Base-by-base conservation (phyloP, 2,329 filamentous ascomycete species). In the Botrytis hyacinthi region DNA sequence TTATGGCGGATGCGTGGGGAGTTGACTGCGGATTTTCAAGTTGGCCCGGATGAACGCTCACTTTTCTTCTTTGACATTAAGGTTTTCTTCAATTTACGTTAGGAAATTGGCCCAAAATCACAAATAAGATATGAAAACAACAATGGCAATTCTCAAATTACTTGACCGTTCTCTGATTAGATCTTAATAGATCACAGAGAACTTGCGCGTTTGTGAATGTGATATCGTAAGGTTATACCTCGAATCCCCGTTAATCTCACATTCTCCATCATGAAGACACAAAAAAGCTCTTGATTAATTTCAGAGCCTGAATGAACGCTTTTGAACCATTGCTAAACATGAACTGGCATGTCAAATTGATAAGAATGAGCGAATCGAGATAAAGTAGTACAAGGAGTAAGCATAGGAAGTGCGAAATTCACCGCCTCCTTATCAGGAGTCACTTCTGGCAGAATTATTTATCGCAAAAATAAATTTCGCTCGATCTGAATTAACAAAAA, bases 11-110 rank as follows among this genome's bases (percentile, higher is more conserved):
- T 42, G 60, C 60, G 44, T 61, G 67, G 26, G 69, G 70, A 73
- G 48, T 67, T 63, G 67, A 57, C 71, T 71, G 73, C 65, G 63
- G 61, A 61, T 73, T 75, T 76, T 69, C 66, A 69, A 77, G 73
- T 73, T 76, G 51, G 70, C 75, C 66, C 76, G 73, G 74, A 76
- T 75, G 74, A 75, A 77, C 76, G 73, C 71, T 79, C 76, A 70
- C 76, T 77, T 72, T 76, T 44, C 73, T 66, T 76, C 73, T 77
- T 75, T 76, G 75, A 75, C 68, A 76, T 74, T 76, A 62, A 72
- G 72, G 77, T 67, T 75, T 76, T 71, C 70, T 75, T 74, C 63
- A 76, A 65, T 71, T 63, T 76, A 75, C 54, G 73, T 74, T 76
- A 76, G 75, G 74, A 74, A 79, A 77, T 77, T 73, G 78, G 76